These are phyloP conservation scores for Cicer yamashitae DNA, from an alignment of 306 rosid species.

Conservation along the genomic window DNA sequence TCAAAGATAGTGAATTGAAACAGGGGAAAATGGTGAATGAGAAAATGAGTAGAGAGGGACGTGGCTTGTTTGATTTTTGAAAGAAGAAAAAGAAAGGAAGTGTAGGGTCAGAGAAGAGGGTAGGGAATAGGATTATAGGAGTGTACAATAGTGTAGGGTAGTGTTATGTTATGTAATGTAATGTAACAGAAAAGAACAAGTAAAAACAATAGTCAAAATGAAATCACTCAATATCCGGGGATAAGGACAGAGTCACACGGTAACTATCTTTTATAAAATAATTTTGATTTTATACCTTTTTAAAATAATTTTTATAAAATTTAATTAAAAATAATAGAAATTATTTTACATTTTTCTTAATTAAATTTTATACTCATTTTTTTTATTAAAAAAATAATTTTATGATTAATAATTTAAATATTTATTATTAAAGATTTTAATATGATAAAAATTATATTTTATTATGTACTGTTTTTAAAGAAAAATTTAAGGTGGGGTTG, in stretches of 20 bases:
- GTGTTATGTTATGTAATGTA: neutral
- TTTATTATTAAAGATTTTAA: too few relatives aligned
- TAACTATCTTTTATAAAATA: conserved; percentile 10
- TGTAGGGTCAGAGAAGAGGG: neutral
- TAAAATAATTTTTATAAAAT: too few relatives aligned
- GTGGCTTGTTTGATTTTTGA: neutral
- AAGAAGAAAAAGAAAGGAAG: neutral
- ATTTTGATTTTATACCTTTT: too few relatives aligned
- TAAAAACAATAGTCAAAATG: neutral
- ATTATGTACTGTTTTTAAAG: too few relatives aligned
- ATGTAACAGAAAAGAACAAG: neutral
- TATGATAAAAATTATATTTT: too few relatives aligned
- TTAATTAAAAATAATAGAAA: too few relatives aligned
- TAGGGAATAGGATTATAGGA: neutral
- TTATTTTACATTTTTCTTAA: too few relatives aligned
- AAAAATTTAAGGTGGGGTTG: too few relatives aligned
- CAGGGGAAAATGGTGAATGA: neutral
- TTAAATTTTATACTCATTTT: too few relatives aligned
- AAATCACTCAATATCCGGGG: neutral
- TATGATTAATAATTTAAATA: too few relatives aligned
- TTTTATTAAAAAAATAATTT: too few relatives aligned
- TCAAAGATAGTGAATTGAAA: neutral
- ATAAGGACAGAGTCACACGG: conserved; percentile 28
- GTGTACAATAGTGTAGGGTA: neutral
- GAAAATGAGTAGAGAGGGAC: neutral